These are phyloP conservation scores for Allomyces arbusculus DNA, from an alignment of 192 early-diverging fungal species.

Conservation along the genomic window DNA sequence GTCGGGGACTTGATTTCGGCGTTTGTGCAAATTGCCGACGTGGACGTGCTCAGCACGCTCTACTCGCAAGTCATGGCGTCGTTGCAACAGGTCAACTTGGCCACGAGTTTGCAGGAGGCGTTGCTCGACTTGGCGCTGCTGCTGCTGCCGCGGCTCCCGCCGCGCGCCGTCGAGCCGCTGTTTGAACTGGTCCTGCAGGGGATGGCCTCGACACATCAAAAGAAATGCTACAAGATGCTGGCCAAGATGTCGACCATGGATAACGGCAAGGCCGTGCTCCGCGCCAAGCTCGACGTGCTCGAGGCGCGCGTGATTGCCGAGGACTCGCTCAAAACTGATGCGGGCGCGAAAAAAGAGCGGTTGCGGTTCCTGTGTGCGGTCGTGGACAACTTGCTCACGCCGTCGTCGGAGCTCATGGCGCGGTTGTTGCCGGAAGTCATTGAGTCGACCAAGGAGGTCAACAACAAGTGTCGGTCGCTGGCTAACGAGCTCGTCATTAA, in stretches of 20 bases:
- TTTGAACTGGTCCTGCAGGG: not conserved
- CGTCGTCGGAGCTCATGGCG: conserved; percentile 69
- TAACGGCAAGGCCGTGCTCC: not conserved
- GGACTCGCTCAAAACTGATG: not conserved
- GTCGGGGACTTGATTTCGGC: not conserved
- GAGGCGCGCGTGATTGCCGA: not conserved
- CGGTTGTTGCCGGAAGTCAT: conserved; percentile 77
- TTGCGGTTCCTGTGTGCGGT: conserved; percentile 43
- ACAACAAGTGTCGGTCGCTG: conserved; percentile 59
- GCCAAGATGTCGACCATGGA: not conserved
- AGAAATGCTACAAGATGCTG: not conserved
- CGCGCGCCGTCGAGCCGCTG: not conserved
- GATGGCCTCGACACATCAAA: not conserved
- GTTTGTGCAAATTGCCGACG: not conserved
- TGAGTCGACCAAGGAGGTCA: conserved; percentile 77
- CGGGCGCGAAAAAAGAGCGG: conserved; percentile 53
- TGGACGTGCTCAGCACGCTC: not conserved
- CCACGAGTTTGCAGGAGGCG: not conserved
- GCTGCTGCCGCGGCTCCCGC: not conserved
- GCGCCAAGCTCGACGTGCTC: not conserved
- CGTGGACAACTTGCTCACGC: conserved; percentile 35
- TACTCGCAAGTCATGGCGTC: not conserved
- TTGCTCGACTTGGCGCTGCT: not conserved
- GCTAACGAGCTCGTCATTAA: conserved; percentile 69
- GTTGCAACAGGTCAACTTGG: not conserved